Conservation (phyloP, 2,329 filamentous ascomycete genomes). For the Sordariomycetes sp. region DNA sequence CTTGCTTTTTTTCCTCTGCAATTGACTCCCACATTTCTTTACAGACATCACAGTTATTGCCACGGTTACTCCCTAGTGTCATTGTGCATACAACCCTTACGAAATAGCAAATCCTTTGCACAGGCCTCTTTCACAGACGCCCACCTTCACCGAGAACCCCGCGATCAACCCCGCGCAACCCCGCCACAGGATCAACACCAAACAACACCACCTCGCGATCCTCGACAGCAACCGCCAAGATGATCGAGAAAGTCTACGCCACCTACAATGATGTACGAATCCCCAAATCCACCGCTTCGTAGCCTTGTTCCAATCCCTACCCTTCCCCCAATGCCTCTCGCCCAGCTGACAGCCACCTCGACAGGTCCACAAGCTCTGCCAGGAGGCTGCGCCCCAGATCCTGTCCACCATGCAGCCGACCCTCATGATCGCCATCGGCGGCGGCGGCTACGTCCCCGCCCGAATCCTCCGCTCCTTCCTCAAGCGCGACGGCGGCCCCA, state of each 20-base stretch:
- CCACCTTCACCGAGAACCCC: neutral
- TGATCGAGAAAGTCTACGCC: slow-evolving; percentile 80
- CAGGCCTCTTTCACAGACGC: neutral
- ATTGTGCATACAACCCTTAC: too few species aligned
- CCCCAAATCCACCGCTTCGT: neutral
- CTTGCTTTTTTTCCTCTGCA: too few species aligned
- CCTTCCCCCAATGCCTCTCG: neutral
- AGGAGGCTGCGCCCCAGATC: slow-evolving; percentile 71
- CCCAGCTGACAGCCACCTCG: slow-evolving; percentile 1
- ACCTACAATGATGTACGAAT: slow-evolving; percentile 78
- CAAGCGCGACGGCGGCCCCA: slow-evolving; percentile 74
- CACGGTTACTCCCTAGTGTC: too few species aligned
- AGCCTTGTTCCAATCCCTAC: slow-evolving; percentile 4
- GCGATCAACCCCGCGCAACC: neutral
- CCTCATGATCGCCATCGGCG: slow-evolving; percentile 97
- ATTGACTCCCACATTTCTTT: too few species aligned
- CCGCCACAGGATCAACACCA: neutral
- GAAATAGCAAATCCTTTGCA: too few species aligned
- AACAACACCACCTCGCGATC: neutral
- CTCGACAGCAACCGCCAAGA: slow-evolving; percentile 29
- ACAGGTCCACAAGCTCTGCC: slow-evolving; percentile 94
- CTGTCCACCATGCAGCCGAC: slow-evolving; percentile 81
- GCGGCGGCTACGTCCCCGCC: slow-evolving; percentile 92
- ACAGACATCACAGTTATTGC: too few species aligned
- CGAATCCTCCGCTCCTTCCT: slow-evolving; percentile 97